Evolutionary conservation across 2,329 filamentous ascomycete genomes (phyloP).

Genomic region (Xylariales sp.): DNA sequence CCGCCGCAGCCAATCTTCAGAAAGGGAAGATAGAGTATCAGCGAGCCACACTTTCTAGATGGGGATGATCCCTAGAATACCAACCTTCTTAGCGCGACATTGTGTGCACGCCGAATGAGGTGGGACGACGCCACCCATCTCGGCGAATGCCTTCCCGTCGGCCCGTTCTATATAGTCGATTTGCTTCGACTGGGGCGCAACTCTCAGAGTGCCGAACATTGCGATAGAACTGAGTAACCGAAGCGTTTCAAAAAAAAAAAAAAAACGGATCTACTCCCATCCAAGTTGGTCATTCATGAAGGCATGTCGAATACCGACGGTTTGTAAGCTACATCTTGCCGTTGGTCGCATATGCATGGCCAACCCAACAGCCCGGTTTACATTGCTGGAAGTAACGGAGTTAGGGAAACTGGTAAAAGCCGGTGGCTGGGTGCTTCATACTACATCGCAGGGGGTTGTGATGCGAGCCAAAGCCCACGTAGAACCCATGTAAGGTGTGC

Average conservation of each 20-base stretch:
- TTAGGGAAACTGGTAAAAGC: no score
- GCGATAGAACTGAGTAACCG: neutral
- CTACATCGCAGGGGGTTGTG: no score
- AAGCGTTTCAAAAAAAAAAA: neutral
- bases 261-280: neutral
- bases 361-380: no score
- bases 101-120: neutral
- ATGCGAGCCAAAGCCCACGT: no score
- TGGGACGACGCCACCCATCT: slow-evolving; percentile 1
- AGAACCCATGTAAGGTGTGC: neutral
- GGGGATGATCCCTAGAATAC: neutral
- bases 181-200: neutral
- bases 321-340: neutral
- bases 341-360: neutral
- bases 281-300: neutral
- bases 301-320: neutral
- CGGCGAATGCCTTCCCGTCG: neutral
- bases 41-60: neutral
- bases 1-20: neutral
- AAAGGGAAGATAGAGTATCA: neutral
- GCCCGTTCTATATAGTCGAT: slow-evolving; percentile 1
- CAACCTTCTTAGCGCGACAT: neutral
- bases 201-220: slow-evolving; percentile 3
- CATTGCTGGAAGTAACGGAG: no score
- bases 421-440: no score